Percentiles rank a stretch among this genome's conserved stretches.
Conservation (phyloP, 148 eudicot species). For the Rhododendron kiyosumense region DNA sequence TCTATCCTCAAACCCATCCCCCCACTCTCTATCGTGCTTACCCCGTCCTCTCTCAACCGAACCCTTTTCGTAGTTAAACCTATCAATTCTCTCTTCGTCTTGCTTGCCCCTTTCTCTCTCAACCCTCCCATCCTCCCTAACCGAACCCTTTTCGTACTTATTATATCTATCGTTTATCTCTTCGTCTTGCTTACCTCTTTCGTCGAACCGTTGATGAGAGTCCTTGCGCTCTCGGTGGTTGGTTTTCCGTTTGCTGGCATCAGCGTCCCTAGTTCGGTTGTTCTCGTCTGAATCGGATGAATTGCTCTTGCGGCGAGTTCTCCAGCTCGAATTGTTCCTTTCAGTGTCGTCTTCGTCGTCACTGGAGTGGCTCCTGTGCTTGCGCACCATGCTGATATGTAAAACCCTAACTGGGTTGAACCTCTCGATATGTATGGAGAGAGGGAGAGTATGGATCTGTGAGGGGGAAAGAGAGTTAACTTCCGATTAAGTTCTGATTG, state of each 20-base stretch:
- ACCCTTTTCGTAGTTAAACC: background rate
- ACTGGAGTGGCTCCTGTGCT: background rate
- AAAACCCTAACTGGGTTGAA: slow-evolving; percentile 4
- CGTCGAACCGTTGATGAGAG: background rate
- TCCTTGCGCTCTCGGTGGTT: background rate
- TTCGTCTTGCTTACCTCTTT: background rate
- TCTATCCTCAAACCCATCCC: background rate
- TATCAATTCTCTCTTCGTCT: background rate
- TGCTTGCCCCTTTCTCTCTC: slow-evolving; percentile 5
- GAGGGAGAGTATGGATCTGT: background rate
- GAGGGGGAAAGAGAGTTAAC: no score
- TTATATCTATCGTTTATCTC: background rate
- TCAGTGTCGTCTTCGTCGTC: background rate
- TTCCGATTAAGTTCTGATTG: no score
- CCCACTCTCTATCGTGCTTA: slow-evolving; percentile 13
- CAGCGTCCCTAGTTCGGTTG: background rate
- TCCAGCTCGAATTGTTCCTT: background rate
- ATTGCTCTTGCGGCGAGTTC: background rate
- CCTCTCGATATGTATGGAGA: background rate
- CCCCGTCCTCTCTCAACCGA: slow-evolving; percentile 7
- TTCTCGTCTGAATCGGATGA: background rate
- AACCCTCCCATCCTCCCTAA: background rate
- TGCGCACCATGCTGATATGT: slow-evolving; percentile 7
- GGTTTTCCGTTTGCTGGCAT: background rate
- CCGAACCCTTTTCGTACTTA: background rate